Conservation (phyloP, 345 rosid genomes). For the Acer saccharum region DNA sequence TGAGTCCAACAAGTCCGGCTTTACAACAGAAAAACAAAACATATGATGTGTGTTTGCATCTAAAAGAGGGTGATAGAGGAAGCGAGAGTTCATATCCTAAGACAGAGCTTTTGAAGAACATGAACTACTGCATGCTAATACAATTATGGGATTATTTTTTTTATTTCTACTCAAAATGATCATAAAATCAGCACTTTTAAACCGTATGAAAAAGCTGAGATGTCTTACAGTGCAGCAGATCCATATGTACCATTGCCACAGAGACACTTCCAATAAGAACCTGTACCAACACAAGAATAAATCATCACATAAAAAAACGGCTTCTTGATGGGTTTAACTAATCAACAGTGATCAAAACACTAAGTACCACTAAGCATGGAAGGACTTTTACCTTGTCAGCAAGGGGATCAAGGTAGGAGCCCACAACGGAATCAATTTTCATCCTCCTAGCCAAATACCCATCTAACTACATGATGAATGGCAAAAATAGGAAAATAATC, state of each 20-base stretch:
- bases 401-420: slow-evolving; percentile 96
- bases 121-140: not conserved
- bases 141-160: not conserved
- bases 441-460: slow-evolving; percentile 92
- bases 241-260: slow-evolving; percentile 79
- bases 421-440: slow-evolving; percentile 88
- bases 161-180: not conserved
- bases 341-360: not conserved
- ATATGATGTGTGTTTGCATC: not conserved
- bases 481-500: not conserved
- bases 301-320: not conserved
- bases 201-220: slow-evolving; percentile 3
- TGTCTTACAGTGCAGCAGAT: slow-evolving; percentile 80
- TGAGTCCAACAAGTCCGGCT: slow-evolving; percentile 88
- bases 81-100: not conserved
- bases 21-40: slow-evolving; percentile 23
- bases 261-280: slow-evolving; percentile 93
- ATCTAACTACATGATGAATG: slow-evolving; percentile 61
- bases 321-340: not conserved
- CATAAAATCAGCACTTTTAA: not conserved
- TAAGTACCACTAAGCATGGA: slow-evolving; percentile 2
- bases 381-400: slow-evolving; percentile 78
- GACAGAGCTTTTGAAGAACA: not conserved
- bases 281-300: slow-evolving; percentile 37
- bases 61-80: not conserved